Percentiles rank a stretch among this genome's conserved stretches.
phyloP scores from a whole-genome alignment of 2,329 filamentous ascomycete species.

The Acarospora socialis region DNA sequence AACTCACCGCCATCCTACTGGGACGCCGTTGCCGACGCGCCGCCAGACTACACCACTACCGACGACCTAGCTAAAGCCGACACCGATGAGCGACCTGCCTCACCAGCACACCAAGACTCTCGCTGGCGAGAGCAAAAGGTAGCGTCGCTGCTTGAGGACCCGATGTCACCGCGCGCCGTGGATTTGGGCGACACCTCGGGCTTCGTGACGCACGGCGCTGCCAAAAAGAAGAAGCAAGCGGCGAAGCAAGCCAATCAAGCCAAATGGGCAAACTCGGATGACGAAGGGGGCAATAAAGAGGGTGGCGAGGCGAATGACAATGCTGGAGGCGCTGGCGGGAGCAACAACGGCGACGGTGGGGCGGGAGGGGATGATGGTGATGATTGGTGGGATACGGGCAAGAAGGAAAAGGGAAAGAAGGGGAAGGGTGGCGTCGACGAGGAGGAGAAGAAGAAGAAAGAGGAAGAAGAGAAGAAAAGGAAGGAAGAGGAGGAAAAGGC shows the following conservation, averaged over 20 bases:
- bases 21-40: slow-evolving; percentile 28
- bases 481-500: slow-evolving; percentile 16
- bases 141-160: slow-evolving; percentile 23
- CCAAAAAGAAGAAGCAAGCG: slow-evolving; percentile 35
- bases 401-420: slow-evolving; percentile 25
- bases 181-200: slow-evolving; percentile 26
- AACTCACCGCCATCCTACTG: slow-evolving; percentile 29
- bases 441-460: slow-evolving; percentile 20
- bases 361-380: slow-evolving; percentile 29
- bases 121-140: not conserved
- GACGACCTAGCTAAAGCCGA: slow-evolving; percentile 24
- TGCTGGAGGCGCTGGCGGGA: slow-evolving; percentile 19
- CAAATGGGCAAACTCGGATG: slow-evolving; percentile 33
- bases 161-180: slow-evolving; percentile 40
- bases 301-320: slow-evolving; percentile 21
- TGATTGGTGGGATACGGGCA: slow-evolving; percentile 25
- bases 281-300: slow-evolving; percentile 26
- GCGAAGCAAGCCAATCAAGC: slow-evolving; percentile 28
- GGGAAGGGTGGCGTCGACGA: slow-evolving; percentile 21
- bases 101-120: not conserved
- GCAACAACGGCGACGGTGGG: slow-evolving; percentile 19
- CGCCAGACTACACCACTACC: slow-evolving; percentile 31
- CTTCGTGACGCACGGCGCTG: slow-evolving; percentile 15
- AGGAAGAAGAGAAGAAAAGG: slow-evolving; percentile 15
- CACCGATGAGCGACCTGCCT: slow-evolving; percentile 15